Base-by-base conservation (phyloP, 1,284 basidiomycete species). In the Trametes sp. region DNA sequence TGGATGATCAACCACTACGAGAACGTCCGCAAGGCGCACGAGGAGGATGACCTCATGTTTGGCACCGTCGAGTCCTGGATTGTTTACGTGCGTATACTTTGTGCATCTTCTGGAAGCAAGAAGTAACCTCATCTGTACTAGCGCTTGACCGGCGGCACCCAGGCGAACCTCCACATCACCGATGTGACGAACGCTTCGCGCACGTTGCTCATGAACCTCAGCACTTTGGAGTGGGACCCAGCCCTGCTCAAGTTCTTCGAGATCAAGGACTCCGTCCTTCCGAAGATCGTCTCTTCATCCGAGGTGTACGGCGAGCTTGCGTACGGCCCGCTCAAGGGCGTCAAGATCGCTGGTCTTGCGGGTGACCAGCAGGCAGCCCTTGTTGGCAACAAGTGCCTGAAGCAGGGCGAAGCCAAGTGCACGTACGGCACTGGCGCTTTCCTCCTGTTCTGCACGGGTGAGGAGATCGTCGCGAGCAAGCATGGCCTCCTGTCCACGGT, bases 1-100 rank as follows among this genome's bases (percentile, higher is more conserved):
- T 99, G 97, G 97, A 95, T 99, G 92, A 87, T 98, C 64, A 93
- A 97, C 75, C 89, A 98, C 75, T 78, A 93, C 69, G 83, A 86
- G n/a, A 86, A 88, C 38, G 95, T 98, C 50, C 79, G 83, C 51
- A 82, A 87, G 63, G 96, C 97, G 0, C 90, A 96, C 75, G 89
- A 93, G 42, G 79, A 85, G 52, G 94, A 95, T 74, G 87, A 94
- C 69, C 84, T 99, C 33, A 80, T 91, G 50, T 96, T 98, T 72
- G 97, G 97, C 33, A 99, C 98, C 0, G 90, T 99, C 59, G 98
- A 99, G 77, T 95, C 93, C 35, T 99, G 97, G 96, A 86, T 98
- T 59, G 87, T 92, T 67, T 98, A 96, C 78, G 94, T 95, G 70
- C 61, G 91, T 83, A 11, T 19, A 11, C 16, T 35, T 62, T 57